Conservation (phyloP, 768 basidiomycete species). For the Pleurotus sapidus region DNA sequence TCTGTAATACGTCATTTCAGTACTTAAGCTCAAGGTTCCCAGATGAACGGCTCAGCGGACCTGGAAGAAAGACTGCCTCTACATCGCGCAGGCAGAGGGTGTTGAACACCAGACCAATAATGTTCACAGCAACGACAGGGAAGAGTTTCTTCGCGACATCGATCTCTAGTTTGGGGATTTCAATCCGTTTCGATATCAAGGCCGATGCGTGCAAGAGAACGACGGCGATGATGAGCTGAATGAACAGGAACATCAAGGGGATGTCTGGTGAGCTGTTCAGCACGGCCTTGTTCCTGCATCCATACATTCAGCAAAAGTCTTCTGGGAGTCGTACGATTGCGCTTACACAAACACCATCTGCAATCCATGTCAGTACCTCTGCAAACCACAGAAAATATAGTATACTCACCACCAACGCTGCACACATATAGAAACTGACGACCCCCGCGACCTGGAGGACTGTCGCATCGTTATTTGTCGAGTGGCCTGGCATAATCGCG, state of each 20-base stretch:
- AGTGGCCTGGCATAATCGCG: not conserved
- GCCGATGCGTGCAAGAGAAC: slow-evolving; percentile 57
- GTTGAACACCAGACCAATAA: slow-evolving; percentile 77
- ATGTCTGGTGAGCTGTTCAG: slow-evolving; percentile 63
- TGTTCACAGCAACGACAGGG: slow-evolving; percentile 66
- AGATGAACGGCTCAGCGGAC: slow-evolving; percentile 24
- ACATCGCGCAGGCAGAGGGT: slow-evolving; percentile 76
- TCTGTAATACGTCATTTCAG: slow-evolving; percentile 34
- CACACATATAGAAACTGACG: slow-evolving; percentile 74
- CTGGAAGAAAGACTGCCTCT: slow-evolving; percentile 81
- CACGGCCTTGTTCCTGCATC: slow-evolving; percentile 69
- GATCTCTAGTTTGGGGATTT: slow-evolving; percentile 55
- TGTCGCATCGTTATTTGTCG: slow-evolving; percentile 25
- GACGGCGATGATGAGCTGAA: slow-evolving; percentile 70
- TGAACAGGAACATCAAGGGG: slow-evolving; percentile 64
- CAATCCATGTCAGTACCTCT: not conserved
- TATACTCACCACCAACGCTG: slow-evolving; percentile 66
- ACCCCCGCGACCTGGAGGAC: slow-evolving; percentile 62
- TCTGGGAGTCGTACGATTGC: not conserved
- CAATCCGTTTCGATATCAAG: slow-evolving; percentile 42
- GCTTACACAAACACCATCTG: slow-evolving; percentile 55
- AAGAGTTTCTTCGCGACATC: slow-evolving; percentile 53
- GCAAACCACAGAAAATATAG: not conserved
- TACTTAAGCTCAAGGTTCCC: no score
- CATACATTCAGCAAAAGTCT: no score